These are phyloP conservation scores for Phytopythium cucurbitacearum DNA, from an alignment of 352 stramenopile genomes.

Conservation along the genomic window DNA sequence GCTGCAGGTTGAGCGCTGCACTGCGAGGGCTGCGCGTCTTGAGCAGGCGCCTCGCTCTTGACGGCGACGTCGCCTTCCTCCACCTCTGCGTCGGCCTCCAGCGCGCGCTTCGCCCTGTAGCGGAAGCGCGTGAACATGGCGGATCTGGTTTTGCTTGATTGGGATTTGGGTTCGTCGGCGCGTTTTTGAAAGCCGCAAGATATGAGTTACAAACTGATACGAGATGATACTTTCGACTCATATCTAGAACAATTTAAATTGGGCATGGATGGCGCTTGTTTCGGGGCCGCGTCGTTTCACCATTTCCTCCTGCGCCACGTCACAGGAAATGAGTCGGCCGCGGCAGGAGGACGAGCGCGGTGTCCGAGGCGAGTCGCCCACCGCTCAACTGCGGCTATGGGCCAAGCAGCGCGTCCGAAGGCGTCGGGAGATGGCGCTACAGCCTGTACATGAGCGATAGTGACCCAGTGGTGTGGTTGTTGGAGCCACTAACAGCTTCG, in stretches of 20 bases:
- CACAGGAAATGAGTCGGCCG: constrained; percentile 3
- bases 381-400: constrained; percentile 30
- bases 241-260: no score
- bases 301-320: neutral
- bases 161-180: neutral
- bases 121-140: constrained; percentile 58
- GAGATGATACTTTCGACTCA: no score
- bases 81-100: constrained; percentile 11
- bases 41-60: neutral
- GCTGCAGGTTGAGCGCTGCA: no score
- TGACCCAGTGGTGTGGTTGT: neutral
- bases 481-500: neutral
- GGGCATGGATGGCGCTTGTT: neutral
- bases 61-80: constrained; percentile 4
- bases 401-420: constrained; percentile 27
- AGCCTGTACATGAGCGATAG: constrained; percentile 11
- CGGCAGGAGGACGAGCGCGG: constrained; percentile 17
- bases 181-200: constrained; percentile 8
- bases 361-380: constrained; percentile 40
- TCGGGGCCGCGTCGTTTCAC: neutral
- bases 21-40: no score
- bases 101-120: constrained; percentile 48
- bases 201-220: constrained; percentile 4
- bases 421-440: constrained; percentile 10
- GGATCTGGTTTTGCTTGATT: no score